Base-by-base conservation (phyloP, 148 eudicot species). In the Camellia granthamiana region DNA sequence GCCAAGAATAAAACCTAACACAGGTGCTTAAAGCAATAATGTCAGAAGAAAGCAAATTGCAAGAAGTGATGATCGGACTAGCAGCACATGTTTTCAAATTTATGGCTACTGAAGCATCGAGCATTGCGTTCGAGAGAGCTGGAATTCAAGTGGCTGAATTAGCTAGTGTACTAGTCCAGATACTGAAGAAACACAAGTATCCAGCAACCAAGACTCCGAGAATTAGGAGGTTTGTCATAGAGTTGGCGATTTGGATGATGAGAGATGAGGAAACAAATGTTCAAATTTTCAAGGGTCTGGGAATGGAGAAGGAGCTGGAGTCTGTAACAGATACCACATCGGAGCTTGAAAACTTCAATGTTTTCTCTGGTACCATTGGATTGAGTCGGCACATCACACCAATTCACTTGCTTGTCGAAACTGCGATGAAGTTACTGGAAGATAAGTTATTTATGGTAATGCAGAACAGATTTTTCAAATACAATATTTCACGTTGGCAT, bases 61-160 rank as follows among this genome's bases (percentile, higher is more conserved):
- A 89, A 58, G 99, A 96, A 86, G 99, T 93, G 54, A 96, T 92
- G 98, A 78, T 93, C 30, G 99, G 98, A 71, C 85, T 94, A 84
- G 98, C 90, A 70, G 91, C 95, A 54, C 87, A 83, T 4, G 87
- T 91, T 6, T 92, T 93, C 88, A 90, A 80, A 75, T 87, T 92
- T 80, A 90, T 91, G 86, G 69, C 84, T 43, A 54, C 80, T 30
- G 71, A 83, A 55, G 98, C 92, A 78, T 89, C 93, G 0, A 89
- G 62, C 69, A 74, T 38, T 81, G 86, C 87, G 83, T 92, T 90
- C 49, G 46, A 80, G 42, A 82, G 55, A 72, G 82, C 84, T 11
- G 90, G 91, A 54, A 79, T 96, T 55, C 78, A 70, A 77, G 92
- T 88, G 79, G 77, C 83, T 0, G 87, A 88, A 54, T 73, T 96